These are phyloP conservation scores for Hysterangium stoloniferum DNA, from an alignment of 768 basidiomycete species.

Conservation along the genomic window DNA sequence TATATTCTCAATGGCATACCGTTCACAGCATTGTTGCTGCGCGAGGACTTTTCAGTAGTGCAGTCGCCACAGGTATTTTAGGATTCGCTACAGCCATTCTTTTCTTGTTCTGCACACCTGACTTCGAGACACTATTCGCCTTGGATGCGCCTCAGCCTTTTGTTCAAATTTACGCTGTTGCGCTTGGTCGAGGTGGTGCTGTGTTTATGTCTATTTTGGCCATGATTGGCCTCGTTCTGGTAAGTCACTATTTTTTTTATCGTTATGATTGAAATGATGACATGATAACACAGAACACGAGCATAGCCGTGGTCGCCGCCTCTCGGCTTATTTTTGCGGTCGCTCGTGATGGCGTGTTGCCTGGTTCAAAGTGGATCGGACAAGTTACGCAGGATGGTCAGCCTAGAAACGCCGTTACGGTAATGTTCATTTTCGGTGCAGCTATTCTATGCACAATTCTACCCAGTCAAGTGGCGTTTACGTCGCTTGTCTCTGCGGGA, in stretches of 20 bases:
- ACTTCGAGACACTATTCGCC: constrained; percentile 65
- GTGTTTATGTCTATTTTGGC: constrained; percentile 87
- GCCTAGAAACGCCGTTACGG: constrained; percentile 78
- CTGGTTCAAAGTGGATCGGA: constrained; percentile 77
- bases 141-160: constrained; percentile 86
- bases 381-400: constrained; percentile 62
- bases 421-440: constrained; percentile 77
- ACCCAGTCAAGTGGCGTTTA: constrained; percentile 88
- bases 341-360: constrained; percentile 89
- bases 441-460: constrained; percentile 77
- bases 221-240: constrained; percentile 76
- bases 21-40: constrained; percentile 60
- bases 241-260: too few relatives aligned
- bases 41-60: constrained; percentile 73
- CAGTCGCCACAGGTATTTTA: constrained; percentile 69
- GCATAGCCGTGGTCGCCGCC: constrained; percentile 79
- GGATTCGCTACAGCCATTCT: constrained; percentile 74
- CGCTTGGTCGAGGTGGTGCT: constrained; percentile 70
- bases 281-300: constrained; percentile 80
- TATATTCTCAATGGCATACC: constrained; percentile 4
- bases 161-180: constrained; percentile 78
- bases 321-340: constrained; percentile 88
- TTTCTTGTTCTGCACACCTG: constrained; percentile 80
- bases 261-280: too few relatives aligned
- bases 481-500: constrained; percentile 81